Conservation (phyloP, 345 rosid species). For the Hibiscus syriacus region DNA sequence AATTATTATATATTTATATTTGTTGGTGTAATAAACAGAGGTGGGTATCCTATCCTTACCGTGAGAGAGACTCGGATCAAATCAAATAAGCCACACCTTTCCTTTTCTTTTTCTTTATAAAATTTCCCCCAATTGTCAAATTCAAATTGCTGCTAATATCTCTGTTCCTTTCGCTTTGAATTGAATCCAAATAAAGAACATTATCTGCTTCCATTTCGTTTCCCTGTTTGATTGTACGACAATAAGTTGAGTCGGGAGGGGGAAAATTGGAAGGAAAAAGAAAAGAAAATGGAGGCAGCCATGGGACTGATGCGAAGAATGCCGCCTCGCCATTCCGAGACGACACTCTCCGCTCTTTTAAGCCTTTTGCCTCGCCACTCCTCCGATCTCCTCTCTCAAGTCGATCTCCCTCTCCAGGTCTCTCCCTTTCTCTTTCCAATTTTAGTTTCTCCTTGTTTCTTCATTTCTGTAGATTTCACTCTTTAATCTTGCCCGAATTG, state of each 20-base stretch:
- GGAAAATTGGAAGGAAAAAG: background rate
- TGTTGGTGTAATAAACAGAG: background rate
- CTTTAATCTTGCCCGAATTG: background rate
- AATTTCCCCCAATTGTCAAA: background rate
- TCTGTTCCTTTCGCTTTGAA: background rate
- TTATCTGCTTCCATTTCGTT: background rate
- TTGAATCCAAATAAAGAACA: background rate
- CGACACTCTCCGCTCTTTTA: slow-evolving; percentile 88
- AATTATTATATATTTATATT: too few relatives aligned
- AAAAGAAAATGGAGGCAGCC: slow-evolving; percentile 72
- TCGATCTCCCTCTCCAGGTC: slow-evolving; percentile 96
- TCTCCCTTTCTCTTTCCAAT: background rate
- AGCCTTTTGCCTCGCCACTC: slow-evolving; percentile 84
- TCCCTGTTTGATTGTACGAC: background rate
- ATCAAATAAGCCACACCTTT: background rate
- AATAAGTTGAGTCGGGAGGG: background rate
- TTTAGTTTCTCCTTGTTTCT: background rate
- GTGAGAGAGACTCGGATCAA: background rate
- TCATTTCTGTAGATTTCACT: background rate
- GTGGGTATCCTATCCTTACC: background rate
- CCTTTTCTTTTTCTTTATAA: background rate
- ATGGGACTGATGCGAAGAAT: slow-evolving; percentile 87
- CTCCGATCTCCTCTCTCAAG: slow-evolving; percentile 97
- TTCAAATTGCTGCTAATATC: background rate
- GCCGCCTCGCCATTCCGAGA: slow-evolving; percentile 85